phyloP scores from a whole-genome alignment of 192 early-diverging fungal genomes.

The Blastocladiella britannica region DNA sequence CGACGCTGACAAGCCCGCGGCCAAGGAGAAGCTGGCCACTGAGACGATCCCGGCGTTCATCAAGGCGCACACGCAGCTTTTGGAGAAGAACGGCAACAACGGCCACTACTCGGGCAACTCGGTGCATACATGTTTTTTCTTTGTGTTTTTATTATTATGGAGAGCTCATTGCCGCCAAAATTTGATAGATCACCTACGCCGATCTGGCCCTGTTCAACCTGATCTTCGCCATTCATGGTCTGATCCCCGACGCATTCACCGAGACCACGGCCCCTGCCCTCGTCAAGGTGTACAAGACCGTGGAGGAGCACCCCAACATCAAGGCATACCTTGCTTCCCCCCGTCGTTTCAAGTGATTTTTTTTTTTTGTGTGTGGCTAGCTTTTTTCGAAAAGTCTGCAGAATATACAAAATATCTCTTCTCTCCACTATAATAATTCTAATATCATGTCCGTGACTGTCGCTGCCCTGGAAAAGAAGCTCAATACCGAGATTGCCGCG shows the following conservation, averaged over 20 bases:
- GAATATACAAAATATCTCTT: no score
- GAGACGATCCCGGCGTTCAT: not conserved
- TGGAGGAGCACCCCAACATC: not conserved
- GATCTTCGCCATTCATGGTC: not conserved
- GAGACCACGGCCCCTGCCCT: not conserved
- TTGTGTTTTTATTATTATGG: not conserved
- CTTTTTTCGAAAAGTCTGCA: no score
- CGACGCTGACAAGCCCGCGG: constrained; percentile 7
- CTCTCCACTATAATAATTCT: no score
- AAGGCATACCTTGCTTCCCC: not conserved
- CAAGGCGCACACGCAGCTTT: not conserved
- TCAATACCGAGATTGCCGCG: no score
- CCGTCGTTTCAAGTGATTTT: not conserved
- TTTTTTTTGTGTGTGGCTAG: not conserved
- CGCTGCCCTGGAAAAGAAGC: no score
- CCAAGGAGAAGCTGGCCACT: constrained; percentile 5
- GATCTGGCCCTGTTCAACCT: not conserved
- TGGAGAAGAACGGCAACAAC: not conserved
- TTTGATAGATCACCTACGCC: not conserved
- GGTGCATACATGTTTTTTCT: not conserved
- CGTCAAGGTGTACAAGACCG: not conserved
- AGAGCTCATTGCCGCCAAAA: not conserved
- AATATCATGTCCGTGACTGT: no score
- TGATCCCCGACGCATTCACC: not conserved
- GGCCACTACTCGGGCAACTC: not conserved